Evolutionary conservation across 2,329 filamentous ascomycete species (phyloP).

Genomic region (Periconia sp.): DNA sequence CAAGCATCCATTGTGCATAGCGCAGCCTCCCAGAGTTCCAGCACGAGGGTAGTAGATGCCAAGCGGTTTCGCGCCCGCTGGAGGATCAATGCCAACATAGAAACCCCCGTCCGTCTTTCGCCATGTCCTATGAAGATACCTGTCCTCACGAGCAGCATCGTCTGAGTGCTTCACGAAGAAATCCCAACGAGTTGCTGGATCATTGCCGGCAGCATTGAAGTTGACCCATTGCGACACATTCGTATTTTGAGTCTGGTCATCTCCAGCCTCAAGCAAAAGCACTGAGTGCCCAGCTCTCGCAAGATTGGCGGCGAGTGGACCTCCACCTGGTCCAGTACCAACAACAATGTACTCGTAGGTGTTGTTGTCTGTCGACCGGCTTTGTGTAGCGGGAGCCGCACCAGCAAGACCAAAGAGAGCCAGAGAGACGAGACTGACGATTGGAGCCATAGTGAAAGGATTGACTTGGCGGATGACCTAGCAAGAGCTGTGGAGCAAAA

Average conservation of each 20-base stretch:
- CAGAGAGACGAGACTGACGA: slow-evolving; percentile 13
- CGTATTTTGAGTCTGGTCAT: slow-evolving; percentile 58
- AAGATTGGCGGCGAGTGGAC: slow-evolving; percentile 23
- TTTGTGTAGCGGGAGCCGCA: slow-evolving; percentile 11
- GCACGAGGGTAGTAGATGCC: slow-evolving; percentile 66
- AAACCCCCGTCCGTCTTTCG: slow-evolving; percentile 56
- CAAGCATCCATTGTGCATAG: slow-evolving; percentile 65
- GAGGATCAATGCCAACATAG: slow-evolving; percentile 61
- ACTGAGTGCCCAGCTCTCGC: slow-evolving; percentile 59
- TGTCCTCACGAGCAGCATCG: slow-evolving; percentile 57
- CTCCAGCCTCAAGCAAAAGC: slow-evolving; percentile 64
- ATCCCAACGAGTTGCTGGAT: slow-evolving; percentile 61
- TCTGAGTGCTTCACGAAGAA: slow-evolving; percentile 67
- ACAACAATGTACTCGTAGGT: slow-evolving; percentile 67
- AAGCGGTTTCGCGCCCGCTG: slow-evolving; percentile 55
- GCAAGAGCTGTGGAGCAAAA: background rate
- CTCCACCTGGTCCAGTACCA: slow-evolving; percentile 37
- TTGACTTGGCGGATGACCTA: slow-evolving; percentile 4
- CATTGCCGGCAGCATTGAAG: slow-evolving; percentile 61
- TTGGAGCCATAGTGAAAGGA: slow-evolving; percentile 20
- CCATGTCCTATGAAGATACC: slow-evolving; percentile 65
- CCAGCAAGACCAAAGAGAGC: slow-evolving; percentile 13
- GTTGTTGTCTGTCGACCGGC: slow-evolving; percentile 21
- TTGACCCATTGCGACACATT: slow-evolving; percentile 58
- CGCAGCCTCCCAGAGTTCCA: slow-evolving; percentile 63